phyloP scores from a whole-genome alignment of 345 rosid species.

The Syzygium oleosum region DNA sequence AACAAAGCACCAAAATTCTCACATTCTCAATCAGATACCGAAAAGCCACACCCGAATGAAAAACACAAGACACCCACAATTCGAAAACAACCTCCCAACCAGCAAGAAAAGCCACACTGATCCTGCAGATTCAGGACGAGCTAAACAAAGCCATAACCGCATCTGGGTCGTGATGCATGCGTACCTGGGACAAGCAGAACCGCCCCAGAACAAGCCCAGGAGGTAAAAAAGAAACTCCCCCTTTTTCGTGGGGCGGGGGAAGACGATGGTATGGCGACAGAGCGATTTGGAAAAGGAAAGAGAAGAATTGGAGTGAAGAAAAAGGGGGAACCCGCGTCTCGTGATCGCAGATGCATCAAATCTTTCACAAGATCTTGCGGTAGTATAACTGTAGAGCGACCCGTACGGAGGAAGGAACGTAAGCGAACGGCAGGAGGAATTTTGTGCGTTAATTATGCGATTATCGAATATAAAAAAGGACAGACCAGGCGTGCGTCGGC shows the following conservation, averaged over 20 bases:
- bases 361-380: not conserved
- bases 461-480: not conserved
- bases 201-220: not conserved
- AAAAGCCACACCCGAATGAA: not conserved
- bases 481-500: not conserved
- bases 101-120: not conserved
- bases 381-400: not conserved
- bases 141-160: not conserved
- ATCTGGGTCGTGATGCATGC: not conserved
- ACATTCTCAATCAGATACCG: not conserved
- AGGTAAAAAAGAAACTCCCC: not conserved
- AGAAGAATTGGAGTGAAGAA: not conserved
- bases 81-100: not conserved
- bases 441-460: not conserved
- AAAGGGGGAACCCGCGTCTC: not conserved
- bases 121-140: not conserved
- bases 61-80: not conserved
- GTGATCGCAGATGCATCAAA: not conserved
- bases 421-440: not conserved
- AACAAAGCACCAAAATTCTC: not conserved
- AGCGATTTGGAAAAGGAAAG: not conserved
- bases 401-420: not conserved
- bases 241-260: not conserved
- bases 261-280: not conserved
- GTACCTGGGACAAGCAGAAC: not conserved